Base-by-base conservation (phyloP, 345 rosid species). In the Euclidium syriacum region DNA sequence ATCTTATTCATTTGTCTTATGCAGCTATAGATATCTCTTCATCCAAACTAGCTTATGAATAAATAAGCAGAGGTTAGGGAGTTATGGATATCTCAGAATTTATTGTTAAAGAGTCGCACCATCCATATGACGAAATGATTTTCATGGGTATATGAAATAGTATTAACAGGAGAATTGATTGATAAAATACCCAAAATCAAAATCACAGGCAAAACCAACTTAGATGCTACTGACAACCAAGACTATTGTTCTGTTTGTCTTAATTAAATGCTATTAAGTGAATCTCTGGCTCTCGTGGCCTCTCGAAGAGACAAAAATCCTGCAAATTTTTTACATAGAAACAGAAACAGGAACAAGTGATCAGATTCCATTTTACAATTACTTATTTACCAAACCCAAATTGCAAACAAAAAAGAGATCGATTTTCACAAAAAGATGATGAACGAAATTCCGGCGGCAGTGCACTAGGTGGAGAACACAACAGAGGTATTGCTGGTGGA, bases 201-300 rank as follows among this genome's bases (percentile, higher is more conserved):
- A 64, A 90, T 95, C 72, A 85, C 87, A 8, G 57, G 55, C 75
- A 78, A 73, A 5, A 82, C 86, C 75, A 82, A 61, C 35, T 30
- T 77, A 6, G 99, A 94, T 65, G 85, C 77, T 51, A 87, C 80
- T 2, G 96, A 95, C 46, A 90, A 94, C 62, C 87, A 73, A 69
- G 90, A 78, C 48, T 82, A 84, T 7, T 90, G 98, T 73, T 81
- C 99, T 18, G 99, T 95, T 50, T 95, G 99, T 73, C 98, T 95
- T 70, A 47, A 70, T 20, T 70, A 23, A 54, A 27, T 36, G 53
- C 63, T 44, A 0, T 60, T n/a, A 56, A 42, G 22, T 51, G 38
- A 17, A 41, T 68, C 39, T 52, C 40, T 44, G 35, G 73, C 26
- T 61, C 10, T 32, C 35, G 62, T 70, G 74, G 63, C 51, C 74